Conservation (phyloP, 1,139 yeast genomes). For the Chernovozyma aurita region DNA sequence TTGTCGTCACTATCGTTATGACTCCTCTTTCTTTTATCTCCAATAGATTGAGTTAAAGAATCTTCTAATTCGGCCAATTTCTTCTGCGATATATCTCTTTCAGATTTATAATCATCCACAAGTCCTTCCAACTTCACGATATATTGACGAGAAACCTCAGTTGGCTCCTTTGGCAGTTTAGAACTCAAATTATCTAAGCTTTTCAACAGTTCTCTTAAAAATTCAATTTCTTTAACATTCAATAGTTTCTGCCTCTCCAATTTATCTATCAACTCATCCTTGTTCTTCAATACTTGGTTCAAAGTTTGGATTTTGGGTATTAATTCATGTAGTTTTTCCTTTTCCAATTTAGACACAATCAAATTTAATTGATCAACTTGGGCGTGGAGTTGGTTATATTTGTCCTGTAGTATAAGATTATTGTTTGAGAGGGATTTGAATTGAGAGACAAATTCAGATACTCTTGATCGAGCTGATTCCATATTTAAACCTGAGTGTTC, state of each 20-base stretch:
- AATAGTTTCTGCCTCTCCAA: conserved; percentile 51
- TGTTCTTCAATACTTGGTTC: conserved; percentile 22
- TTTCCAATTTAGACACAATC: conserved; percentile 18
- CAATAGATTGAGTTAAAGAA: background rate
- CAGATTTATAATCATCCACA: conserved; percentile 55
- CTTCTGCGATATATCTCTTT: conserved; percentile 31
- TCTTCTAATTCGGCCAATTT: background rate
- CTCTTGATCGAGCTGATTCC: conserved; percentile 16
- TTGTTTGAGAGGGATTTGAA: conserved; percentile 35
- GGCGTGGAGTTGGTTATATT: conserved; percentile 25
- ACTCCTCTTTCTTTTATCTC: background rate
- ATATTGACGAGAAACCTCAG: conserved; percentile 27
- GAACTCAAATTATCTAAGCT: conserved; percentile 26
- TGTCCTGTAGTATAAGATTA: conserved; percentile 34
- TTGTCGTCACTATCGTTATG: conserved; percentile 18
- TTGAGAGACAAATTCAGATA: conserved; percentile 27
- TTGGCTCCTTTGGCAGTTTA: conserved; percentile 12
- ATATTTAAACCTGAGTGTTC: conserved; percentile 7
- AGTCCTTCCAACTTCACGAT: conserved; percentile 43
- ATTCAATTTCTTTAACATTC: conserved; percentile 57
- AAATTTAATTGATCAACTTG: conserved; percentile 15
- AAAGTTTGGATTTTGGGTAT: conserved; percentile 13
- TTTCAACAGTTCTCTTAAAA: conserved; percentile 45
- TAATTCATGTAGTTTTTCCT: conserved; percentile 14
- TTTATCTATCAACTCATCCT: conserved; percentile 32